Conservation (phyloP, 2,329 filamentous ascomycete species). For the Macrophomina tecta region DNA sequence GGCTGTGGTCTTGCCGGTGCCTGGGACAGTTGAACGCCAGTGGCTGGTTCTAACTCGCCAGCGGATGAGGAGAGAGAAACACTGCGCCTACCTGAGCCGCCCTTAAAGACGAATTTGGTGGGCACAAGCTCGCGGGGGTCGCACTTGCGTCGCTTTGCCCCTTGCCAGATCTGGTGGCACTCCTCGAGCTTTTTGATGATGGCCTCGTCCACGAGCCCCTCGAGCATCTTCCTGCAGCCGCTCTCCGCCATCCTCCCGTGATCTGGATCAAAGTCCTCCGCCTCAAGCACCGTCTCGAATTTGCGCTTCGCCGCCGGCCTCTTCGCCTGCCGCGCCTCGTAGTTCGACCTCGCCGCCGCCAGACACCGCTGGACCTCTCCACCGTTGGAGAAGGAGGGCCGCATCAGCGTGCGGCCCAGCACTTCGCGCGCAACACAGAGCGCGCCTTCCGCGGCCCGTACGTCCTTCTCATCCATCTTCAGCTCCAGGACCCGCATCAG, state of each 20-base stretch:
- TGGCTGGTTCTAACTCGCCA: neutral
- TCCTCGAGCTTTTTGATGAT: neutral
- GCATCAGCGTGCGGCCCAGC: constrained; percentile 66
- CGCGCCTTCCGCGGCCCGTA: constrained; percentile 59
- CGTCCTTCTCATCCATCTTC: constrained; percentile 65
- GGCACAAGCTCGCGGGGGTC: constrained; percentile 66
- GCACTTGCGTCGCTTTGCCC: constrained; percentile 57
- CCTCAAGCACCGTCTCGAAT: constrained; percentile 43
- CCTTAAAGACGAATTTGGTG: constrained; percentile 72
- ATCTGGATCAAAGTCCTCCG: constrained; percentile 66
- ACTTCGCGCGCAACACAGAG: constrained; percentile 63
- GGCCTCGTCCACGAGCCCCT: neutral
- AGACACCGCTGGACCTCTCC: constrained; percentile 75
- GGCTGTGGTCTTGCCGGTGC: neutral
- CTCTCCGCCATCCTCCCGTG: constrained; percentile 60
- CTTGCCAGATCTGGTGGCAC: constrained; percentile 53
- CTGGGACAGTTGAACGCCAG: neutral
- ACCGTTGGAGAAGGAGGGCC: constrained; percentile 73
- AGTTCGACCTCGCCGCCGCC: constrained; percentile 59
- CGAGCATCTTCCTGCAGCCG: constrained; percentile 52
- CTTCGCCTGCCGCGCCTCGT: constrained; percentile 50
- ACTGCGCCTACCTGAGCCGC: constrained; percentile 72
- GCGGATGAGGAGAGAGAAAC: constrained; percentile 68
- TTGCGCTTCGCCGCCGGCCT: neutral
- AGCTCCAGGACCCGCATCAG: constrained; percentile 65